phyloP scores from a whole-genome alignment of 2,329 filamentous ascomycete genomes.

The Cercospora canescens region DNA sequence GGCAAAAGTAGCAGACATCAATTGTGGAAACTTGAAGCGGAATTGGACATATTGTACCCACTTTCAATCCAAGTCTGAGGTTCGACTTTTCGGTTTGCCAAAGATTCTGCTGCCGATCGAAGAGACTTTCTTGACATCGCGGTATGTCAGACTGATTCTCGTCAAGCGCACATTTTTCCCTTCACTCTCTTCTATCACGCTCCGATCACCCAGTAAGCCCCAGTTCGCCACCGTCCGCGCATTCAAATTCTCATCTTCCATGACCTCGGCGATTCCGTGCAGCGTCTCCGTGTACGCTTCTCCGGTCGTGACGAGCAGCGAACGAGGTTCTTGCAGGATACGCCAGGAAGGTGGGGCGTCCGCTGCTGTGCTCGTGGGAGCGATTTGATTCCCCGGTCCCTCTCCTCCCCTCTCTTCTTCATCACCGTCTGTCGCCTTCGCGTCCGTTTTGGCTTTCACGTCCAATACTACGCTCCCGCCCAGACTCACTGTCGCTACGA shows the following conservation, averaged over 20 bases:
- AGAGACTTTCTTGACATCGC: conserved; percentile 82
- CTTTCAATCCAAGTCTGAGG: neutral
- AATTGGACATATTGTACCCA: neutral
- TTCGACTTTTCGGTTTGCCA: conserved; percentile 36
- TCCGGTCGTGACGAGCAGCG: conserved; percentile 70
- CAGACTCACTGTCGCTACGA: conserved; percentile 89
- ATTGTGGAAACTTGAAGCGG: neutral
- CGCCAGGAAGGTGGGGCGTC: conserved; percentile 40
- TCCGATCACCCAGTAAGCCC: conserved; percentile 58
- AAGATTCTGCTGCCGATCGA: conserved; percentile 70
- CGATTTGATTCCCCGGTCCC: too few species aligned
- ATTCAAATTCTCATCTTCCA: conserved; percentile 65
- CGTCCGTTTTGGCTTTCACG: conserved; percentile 53
- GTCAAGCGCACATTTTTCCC: conserved; percentile 60
- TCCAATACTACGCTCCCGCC: conserved; percentile 77
- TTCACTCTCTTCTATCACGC: conserved; percentile 38
- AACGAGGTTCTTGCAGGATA: conserved; percentile 83
- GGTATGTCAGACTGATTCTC: conserved; percentile 75
- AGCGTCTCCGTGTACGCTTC: conserved; percentile 69
- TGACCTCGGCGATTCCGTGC: conserved; percentile 70
- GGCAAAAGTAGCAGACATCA: neutral
- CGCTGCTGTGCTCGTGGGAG: too few species aligned
- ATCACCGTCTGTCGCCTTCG: conserved; percentile 59
- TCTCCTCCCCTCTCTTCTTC: conserved; percentile 35
- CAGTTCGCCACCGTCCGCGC: conserved; percentile 66